Evolutionary conservation across 306 rosid genomes (phyloP).

Genomic region (Cicer yamashitae): DNA sequence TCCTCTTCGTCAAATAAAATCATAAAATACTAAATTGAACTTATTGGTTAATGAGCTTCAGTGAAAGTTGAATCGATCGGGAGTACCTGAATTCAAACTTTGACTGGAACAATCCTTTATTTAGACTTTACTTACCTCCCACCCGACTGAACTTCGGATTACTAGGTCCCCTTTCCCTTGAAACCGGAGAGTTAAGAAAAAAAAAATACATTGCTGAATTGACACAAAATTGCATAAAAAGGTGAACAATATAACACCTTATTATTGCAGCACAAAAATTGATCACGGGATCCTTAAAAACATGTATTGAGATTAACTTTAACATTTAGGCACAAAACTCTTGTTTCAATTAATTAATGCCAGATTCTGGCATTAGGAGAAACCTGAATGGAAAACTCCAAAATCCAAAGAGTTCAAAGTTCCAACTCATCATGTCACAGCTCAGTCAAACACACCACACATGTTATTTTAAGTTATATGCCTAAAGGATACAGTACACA

Average conservation of each 20-base stretch:
- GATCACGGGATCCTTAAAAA: conserved; percentile 10
- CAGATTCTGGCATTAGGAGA: conserved; percentile 6
- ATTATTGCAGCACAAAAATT: conserved; percentile 15
- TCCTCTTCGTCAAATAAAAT: neutral
- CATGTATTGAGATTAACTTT: conserved; percentile 3
- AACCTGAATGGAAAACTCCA: conserved; percentile 9
- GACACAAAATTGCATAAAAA: conserved; percentile 10
- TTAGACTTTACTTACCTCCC: no score
- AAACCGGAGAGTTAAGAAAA: no score
- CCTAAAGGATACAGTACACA: conserved; percentile 24
- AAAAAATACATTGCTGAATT: neutral
- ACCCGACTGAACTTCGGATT: no score
- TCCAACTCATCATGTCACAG: conserved; percentile 13
- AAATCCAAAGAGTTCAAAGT: neutral
- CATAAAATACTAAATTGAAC: neutral
- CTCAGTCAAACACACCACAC: conserved; percentile 11
- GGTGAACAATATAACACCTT: neutral
- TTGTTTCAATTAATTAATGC: conserved; percentile 2
- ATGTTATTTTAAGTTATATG: conserved; percentile 5
- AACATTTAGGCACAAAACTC: conserved; percentile 1
- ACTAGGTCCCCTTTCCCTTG: no score
- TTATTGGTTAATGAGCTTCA: no score
- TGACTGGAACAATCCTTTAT: no score
- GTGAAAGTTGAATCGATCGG: no score
- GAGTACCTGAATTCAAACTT: no score